Evolutionary conservation across 2,329 filamentous ascomycete genomes (phyloP), one percentile per base, ranked within the genome.

Genomic region (Epichloe hybrida): DNA sequence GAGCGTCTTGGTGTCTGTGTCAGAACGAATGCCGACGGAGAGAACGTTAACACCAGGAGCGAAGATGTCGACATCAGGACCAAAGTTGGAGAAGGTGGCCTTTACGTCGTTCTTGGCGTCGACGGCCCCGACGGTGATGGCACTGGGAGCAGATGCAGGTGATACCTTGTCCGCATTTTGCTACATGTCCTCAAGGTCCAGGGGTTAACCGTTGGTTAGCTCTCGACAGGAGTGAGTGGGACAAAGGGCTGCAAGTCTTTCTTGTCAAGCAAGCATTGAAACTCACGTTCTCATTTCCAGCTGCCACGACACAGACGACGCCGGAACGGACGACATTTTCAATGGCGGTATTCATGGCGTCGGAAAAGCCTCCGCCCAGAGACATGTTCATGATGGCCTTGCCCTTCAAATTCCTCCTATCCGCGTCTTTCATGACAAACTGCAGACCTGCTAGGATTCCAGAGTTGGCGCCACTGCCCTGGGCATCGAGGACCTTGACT

Each of bases 371-470:
- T 31, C 77, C 76, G 52, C 77, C 77, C 20, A 82, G 70, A 4
- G 79, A 81, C 76, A 82, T 79, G 71, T 81, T 82, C 71, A 82
- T 74, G 57, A 82, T 73, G 51, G 75, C 70, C 59, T 76, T 78
- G 59, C 76, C 75, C n/a, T 55, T 52, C 36, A 72, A 62, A 21
- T 67, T 67, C 54, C 65, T 66, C 37, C 62, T 50, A 41, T 61
- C 56, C 40, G 68, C 77, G 54, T 79, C 70, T n/a, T 70, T 55
- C 43, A 71, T 67, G 43, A 79, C 69, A 54, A 60, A 82, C 57
- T 80, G 69, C 65, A 84, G 73, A 54, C 80, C 81, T n/a, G 70
- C 64, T 46, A 85, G 71, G 49, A 84, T 66, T 35, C 57, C 61
- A 13, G 64, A 64, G 61, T 67, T 69, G 57, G 58, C 57, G 31